A percentile compares a stretch with the other conserved stretches of the same genome.
phyloP scores from a whole-genome alignment of 2,329 filamentous ascomycete species.

The Phaeomoniella chlamydospora region DNA sequence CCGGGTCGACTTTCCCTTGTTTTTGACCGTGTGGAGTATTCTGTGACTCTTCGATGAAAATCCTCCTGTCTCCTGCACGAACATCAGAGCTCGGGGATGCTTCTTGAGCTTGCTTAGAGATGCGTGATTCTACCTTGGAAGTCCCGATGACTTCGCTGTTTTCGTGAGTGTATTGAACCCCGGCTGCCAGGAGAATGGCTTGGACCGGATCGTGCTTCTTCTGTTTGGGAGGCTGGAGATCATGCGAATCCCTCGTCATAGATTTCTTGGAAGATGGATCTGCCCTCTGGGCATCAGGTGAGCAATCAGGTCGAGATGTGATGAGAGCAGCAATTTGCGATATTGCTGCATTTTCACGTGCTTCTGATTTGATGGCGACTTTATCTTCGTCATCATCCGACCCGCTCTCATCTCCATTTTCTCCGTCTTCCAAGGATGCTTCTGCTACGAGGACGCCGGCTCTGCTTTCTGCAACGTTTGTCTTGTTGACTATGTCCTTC shows the following conservation, averaged over 20 bases:
- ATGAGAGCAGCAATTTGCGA: slow-evolving; percentile 56
- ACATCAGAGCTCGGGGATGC: slow-evolving; percentile 7
- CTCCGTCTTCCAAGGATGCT: slow-evolving; percentile 53
- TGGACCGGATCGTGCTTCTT: slow-evolving; percentile 61
- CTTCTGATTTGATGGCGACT: slow-evolving; percentile 12
- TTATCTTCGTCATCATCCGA: slow-evolving; percentile 10
- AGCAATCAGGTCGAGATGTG: slow-evolving; percentile 28
- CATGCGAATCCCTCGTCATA: neutral
- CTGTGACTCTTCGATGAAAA: slow-evolving; percentile 9
- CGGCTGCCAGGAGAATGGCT: slow-evolving; percentile 74
- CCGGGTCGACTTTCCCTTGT: no score
- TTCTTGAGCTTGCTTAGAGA: slow-evolving; percentile 60
- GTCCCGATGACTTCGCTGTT: slow-evolving; percentile 91
- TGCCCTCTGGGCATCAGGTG: slow-evolving; percentile 18
- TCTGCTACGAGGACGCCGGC: slow-evolving; percentile 70
- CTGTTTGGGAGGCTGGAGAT: slow-evolving; percentile 1
- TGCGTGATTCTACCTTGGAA: slow-evolving; percentile 75
- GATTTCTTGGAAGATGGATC: slow-evolving; percentile 17
- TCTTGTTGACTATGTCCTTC: slow-evolving; percentile 95
- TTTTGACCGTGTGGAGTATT: slow-evolving; percentile 3
- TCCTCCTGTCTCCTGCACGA: slow-evolving; percentile 7
- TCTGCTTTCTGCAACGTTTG: slow-evolving; percentile 86
- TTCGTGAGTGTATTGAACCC: slow-evolving; percentile 90
- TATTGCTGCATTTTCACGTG: slow-evolving; percentile 51
- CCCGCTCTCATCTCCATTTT: slow-evolving; percentile 16